Evolutionary conservation across 129 eudicot genomes (phyloP).

Genomic region (Smallanthus sonchifolius): DNA sequence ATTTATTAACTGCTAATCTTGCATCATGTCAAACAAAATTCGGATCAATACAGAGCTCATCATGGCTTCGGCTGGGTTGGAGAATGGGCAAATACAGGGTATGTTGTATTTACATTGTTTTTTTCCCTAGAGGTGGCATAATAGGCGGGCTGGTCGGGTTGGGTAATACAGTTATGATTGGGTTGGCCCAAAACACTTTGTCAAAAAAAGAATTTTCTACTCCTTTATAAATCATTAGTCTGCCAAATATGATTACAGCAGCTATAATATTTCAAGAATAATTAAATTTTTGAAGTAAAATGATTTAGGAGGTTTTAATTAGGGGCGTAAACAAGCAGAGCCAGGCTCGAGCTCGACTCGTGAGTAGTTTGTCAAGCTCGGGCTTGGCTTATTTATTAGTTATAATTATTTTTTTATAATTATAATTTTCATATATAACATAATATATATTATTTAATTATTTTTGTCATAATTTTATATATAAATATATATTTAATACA

Average conservation of each 20-base stretch:
- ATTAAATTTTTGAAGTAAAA: background rate
- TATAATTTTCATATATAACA: no score
- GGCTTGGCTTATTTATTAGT: no score
- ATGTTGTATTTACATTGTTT: conserved; percentile 19
- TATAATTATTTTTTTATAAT: no score
- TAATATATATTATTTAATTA: no score
- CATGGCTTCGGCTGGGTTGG: conserved; percentile 99
- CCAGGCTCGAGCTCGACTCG: no score
- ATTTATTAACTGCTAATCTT: conserved; percentile 18
- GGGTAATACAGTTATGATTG: background rate
- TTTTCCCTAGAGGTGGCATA: background rate
- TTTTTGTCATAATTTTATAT: no score
- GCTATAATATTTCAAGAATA: background rate
- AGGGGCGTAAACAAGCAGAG: no score
- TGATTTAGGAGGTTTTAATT: background rate
- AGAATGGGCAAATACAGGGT: conserved; percentile 99
- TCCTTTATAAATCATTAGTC: background rate
- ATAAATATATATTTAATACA: no score
- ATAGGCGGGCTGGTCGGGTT: background rate
- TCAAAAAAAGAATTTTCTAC: background rate
- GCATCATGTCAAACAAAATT: background rate
- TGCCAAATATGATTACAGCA: background rate
- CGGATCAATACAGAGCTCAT: conserved; percentile 66
- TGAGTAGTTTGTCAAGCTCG: no score
- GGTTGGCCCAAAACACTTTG: background rate